Conservation (phyloP, 2,329 filamentous ascomycete genomes). For the Acephala macrosclerotiorum region DNA sequence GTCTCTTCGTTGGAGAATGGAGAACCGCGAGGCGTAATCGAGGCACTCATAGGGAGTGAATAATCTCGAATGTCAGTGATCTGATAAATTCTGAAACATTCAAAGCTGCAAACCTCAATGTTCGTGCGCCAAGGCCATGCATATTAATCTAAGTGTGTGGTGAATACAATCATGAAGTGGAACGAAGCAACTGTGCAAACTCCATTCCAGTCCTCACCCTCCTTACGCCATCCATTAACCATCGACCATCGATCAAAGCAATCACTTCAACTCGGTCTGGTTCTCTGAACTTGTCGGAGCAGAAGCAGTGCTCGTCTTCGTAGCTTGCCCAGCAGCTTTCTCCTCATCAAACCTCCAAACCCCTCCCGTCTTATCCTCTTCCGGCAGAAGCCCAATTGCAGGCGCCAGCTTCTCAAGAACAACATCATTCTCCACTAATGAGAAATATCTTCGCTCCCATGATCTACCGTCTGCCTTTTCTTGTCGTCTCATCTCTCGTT, state of each 20-base stretch:
- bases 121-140: not conserved
- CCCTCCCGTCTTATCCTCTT: conserved; percentile 71
- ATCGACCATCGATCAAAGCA: not conserved
- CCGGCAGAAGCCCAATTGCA: conserved; percentile 48
- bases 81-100: not conserved
- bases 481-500: conserved; percentile 77
- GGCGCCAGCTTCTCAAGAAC: conserved; percentile 52
- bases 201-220: not conserved
- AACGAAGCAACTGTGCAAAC: not conserved
- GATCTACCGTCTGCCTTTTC: conserved; percentile 77
- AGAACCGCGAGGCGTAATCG: too few species aligned
- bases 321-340: conserved; percentile 37
- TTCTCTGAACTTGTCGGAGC: not conserved
- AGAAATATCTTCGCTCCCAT: conserved; percentile 90
- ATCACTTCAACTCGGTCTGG: not conserved
- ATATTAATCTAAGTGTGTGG: conserved; percentile 8
- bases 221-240: not conserved
- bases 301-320: conserved; percentile 1
- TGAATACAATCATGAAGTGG: conserved; percentile 5
- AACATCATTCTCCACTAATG: conserved; percentile 54
- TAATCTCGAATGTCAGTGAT: too few species aligned
- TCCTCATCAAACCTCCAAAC: conserved; percentile 71
- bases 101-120: not conserved
- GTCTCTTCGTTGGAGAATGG: too few species aligned
- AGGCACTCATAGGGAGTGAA: too few species aligned